Conservation (phyloP, 495 filamentous ascomycete species). For the Haplographium delicatum region DNA sequence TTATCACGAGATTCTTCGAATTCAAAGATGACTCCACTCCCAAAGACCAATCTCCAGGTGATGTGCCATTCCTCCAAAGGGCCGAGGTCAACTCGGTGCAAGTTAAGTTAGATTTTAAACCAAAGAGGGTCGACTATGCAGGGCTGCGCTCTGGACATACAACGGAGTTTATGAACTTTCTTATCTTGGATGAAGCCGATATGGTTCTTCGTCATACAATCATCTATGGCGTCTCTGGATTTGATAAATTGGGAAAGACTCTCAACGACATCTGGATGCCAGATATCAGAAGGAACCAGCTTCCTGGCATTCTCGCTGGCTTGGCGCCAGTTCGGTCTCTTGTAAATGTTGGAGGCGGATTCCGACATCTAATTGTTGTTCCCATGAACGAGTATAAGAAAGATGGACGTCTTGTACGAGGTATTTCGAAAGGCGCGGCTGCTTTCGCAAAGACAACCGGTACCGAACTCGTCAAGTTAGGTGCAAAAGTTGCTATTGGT, state of each 20-base stretch:
- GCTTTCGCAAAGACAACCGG: slow-evolving; percentile 91
- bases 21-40: slow-evolving; percentile 78
- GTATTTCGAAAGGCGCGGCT: slow-evolving; percentile 81
- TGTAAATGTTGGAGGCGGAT: slow-evolving; percentile 82
- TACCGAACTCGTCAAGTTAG: slow-evolving; percentile 83
- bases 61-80: slow-evolving; percentile 85
- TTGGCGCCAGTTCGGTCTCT: slow-evolving; percentile 85
- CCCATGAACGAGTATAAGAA: slow-evolving; percentile 91
- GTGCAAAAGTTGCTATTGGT: slow-evolving; percentile 91
- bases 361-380: slow-evolving; percentile 79
- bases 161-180: slow-evolving; percentile 98
- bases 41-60: slow-evolving; percentile 47
- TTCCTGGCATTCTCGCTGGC: slow-evolving; percentile 82
- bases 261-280: slow-evolving; percentile 98
- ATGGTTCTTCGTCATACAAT: slow-evolving; percentile 86
- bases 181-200: slow-evolving; percentile 83
- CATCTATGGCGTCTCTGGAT: slow-evolving; percentile 85
- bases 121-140: slow-evolving; percentile 91
- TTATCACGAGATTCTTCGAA: slow-evolving; percentile 94
- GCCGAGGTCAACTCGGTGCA: slow-evolving; percentile 79
- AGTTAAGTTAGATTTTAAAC: slow-evolving; percentile 92
- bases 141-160: slow-evolving; percentile 96
- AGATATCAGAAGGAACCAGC: slow-evolving; percentile 84
- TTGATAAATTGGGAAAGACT: slow-evolving; percentile 78
- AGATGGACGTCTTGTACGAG: slow-evolving; percentile 86